Evolutionary conservation across 1,284 basidiomycete genomes (phyloP), one percentile per base, ranked within the genome.

Genomic region (Pseudozyma flocculosa): DNA sequence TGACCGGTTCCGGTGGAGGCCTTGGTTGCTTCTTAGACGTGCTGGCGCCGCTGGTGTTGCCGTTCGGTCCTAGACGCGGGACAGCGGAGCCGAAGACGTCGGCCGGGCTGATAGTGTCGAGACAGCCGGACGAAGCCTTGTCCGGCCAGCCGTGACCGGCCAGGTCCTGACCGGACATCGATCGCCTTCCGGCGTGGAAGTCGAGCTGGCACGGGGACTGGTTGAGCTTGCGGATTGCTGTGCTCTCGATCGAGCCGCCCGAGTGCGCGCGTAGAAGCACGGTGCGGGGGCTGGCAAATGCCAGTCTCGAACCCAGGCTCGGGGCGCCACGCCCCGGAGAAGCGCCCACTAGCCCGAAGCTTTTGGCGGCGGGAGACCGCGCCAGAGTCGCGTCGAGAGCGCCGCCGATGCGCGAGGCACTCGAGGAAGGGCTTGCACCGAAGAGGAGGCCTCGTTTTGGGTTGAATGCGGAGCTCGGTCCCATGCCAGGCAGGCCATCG

Each of bases 61-160:
- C n/a, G n/a, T n/a, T n/a, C 26, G 7, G 26, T 29, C 26, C 26
- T 29, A 29, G 26, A 19, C 61, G 61, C 14, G 61, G 52, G 45
- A 64, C 42, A 43, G 53, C 53, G 29, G 61, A 65, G 21, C 71
- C 69, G 40, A 76, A 75, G 32, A 76, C 57, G 38, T 72, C 73
- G 1, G 73, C 69, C 7, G 73, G 73, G 45, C 72, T 69, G 47
- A 76, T 70, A n/a, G 73, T 76, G 34, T 74, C 72, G 39, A 53
- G 50, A 11, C 45, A 43, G 39, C 47, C 50, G 24, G 39, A 43
- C 0, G 43, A 32, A 19, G 14, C 41, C 48, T 62, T 65, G 50
- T 56, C 56, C 29, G 61, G 59, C 26, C 26, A 29, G 26, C n/a
- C n/a, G n/a, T n/a, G n/a, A n/a, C n/a, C n/a, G n/a, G n/a, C n/a